phyloP scores from a whole-genome alignment of 164 flowering plant species.

The Buxus sempervirens region DNA sequence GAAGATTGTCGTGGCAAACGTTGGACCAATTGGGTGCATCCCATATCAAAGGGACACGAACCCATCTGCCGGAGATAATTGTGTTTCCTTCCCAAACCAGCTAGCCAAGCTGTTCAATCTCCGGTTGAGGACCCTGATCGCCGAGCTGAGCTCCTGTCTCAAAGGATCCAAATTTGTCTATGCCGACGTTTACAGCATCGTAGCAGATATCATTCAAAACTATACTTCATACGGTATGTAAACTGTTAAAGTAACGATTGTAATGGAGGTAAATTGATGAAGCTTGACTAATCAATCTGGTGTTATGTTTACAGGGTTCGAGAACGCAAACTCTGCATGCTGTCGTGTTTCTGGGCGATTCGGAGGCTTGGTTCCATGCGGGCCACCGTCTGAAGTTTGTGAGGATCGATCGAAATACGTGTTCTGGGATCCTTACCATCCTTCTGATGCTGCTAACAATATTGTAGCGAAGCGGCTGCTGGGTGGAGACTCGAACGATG shows the following conservation, averaged over 20 bases:
- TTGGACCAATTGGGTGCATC: conserved; percentile 81
- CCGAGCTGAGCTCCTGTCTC: conserved; percentile 35
- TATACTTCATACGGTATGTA: conserved; percentile 46
- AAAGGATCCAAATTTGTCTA: conserved; percentile 42
- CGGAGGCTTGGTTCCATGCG: conserved; percentile 48
- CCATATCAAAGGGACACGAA: conserved; percentile 56
- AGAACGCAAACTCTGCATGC: conserved; percentile 30
- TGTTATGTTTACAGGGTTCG: conserved; percentile 40
- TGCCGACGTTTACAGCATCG: conserved; percentile 51
- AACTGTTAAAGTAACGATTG: too few species aligned
- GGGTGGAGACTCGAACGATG: conserved; percentile 28
- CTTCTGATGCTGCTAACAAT: conserved; percentile 45
- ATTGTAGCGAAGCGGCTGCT: conserved; percentile 36
- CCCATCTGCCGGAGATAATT: conserved; percentile 39
- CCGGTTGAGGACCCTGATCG: conserved; percentile 37
- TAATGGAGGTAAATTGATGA: too few species aligned
- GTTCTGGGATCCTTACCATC: conserved; percentile 63
- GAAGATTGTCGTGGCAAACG: conserved; percentile 51
- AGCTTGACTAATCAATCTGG: not conserved
- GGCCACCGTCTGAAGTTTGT: conserved; percentile 34
- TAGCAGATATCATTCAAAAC: conserved; percentile 44
- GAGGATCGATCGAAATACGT: conserved; percentile 44
- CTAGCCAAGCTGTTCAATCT: conserved; percentile 47
- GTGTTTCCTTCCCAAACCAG: conserved; percentile 46
- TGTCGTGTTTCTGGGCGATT: conserved; percentile 32